Base-by-base conservation (phyloP, 192 early-diverging fungal species). In the Gigaspora rosea region DNA sequence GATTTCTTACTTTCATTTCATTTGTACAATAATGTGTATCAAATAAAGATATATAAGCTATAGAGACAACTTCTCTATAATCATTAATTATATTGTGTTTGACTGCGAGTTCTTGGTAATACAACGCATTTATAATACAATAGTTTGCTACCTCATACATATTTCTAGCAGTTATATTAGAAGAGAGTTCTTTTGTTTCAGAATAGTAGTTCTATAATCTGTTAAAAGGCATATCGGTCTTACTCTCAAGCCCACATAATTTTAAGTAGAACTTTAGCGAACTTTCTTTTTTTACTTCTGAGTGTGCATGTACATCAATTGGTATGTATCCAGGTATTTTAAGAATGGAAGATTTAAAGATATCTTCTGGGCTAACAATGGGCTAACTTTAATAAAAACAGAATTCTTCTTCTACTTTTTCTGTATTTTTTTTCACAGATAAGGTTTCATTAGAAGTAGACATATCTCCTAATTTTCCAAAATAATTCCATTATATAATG, bases 401-500 rank as follows among this genome's bases (percentile, higher is more conserved):
- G 36, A 41, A 41, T 41, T 41, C 36, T 41, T 41, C 36, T 41
- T 41, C 36, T 41, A 41, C 8, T 56, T 56, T 5, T 56, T 56
- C 52, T 56, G 52, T 56, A 56, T 56, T 56, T 8, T 56, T 8
- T 56, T 56, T 56, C 8, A 56, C 52, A n/a, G 52, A 56, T 4
- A 56, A 8, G 8, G 52, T 56, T 8, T 56, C 8, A 56, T 56
- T n/a, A 5, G 52, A 8, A 56, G 52, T 56, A 56, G 52, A 4
- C 8, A 56, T n/a, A 4, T 56, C 52, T 56, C 8, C 52, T 56
- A 56, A 56, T 56, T n/a, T 56, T 56, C 18, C 8, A 56, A 4
- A 56, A 27, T 64, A 64, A 64, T 64, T 64, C 16, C 27, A 64
- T 27, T 36, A 13, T 36, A 64, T 35, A 64, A 64, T 64, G 6